Evolutionary conservation across 441 rosid genomes (phyloP).

Genomic region (Aquilaria agallochum): DNA sequence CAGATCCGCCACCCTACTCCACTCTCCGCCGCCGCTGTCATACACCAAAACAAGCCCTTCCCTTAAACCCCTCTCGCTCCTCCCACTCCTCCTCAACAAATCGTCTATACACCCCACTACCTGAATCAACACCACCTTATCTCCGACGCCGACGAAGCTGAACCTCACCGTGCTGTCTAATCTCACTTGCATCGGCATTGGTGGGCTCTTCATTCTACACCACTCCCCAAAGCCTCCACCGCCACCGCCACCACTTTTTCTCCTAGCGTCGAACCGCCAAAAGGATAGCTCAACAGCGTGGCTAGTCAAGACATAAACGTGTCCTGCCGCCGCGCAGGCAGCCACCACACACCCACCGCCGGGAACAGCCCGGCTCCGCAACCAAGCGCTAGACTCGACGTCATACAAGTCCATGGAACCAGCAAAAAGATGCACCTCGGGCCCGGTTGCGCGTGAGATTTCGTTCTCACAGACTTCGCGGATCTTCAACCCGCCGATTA

Average conservation of each 20-base stretch:
- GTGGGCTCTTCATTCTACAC: conserved; percentile 69
- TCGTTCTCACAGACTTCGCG: conserved; percentile 28
- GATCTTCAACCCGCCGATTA: conserved; percentile 80
- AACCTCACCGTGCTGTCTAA: conserved; percentile 73
- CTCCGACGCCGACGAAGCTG: conserved; percentile 59
- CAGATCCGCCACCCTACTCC: conserved; percentile 69
- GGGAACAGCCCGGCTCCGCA: conserved; percentile 71
- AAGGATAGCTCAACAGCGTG: conserved; percentile 89
- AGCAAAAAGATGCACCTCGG: conserved; percentile 60
- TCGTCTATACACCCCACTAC: conserved; percentile 79
- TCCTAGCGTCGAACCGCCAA: conserved; percentile 67
- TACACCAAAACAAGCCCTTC: conserved; percentile 65
- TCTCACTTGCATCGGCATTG: conserved; percentile 60
- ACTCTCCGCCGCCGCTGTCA: conserved; percentile 48
- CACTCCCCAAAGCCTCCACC: conserved; percentile 62
- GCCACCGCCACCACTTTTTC: conserved; percentile 15
- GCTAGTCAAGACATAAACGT: conserved; percentile 58
- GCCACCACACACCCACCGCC: conserved; percentile 91
- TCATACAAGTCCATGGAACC: conserved; percentile 86
- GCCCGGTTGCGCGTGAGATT: conserved; percentile 26
- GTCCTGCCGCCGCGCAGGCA: conserved; percentile 63
- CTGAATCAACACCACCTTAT: conserved; percentile 66
- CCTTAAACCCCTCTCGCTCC: conserved; percentile 50
- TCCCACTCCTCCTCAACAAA: conserved; percentile 66
- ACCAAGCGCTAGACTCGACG: conserved; percentile 57